Percentiles rank a stretch among this genome's conserved stretches.
Conservation (phyloP, 176 grass and related monocot genomes). For the Musa schizocarpa region DNA sequence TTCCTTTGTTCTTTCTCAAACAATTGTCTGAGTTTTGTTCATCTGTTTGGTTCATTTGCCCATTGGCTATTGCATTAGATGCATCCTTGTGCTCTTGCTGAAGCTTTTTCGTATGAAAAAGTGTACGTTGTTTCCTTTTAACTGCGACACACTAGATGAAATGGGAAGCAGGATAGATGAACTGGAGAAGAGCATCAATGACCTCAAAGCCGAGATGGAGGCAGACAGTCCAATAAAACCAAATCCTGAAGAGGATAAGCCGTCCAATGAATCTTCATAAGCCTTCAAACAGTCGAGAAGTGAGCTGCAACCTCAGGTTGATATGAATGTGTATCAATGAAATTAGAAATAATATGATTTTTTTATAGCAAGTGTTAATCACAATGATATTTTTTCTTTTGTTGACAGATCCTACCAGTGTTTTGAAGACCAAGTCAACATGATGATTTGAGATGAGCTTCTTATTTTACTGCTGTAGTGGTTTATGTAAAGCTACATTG, state of each 20-base stretch:
- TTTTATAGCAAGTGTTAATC: no score
- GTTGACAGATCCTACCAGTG: no score
- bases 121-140: conserved; percentile 22
- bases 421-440: no score
- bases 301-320: background rate
- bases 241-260: conserved; percentile 41
- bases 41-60: background rate
- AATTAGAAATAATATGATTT: no score
- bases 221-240: conserved; percentile 34
- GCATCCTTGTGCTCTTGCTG: background rate
- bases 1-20: no score
- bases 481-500: no score
- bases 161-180: conserved; percentile 71
- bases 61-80: background rate
- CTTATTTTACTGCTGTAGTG: no score
- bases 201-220: conserved; percentile 55
- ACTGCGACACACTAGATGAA: conserved; percentile 64
- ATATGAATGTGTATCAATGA: background rate
- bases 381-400: no score
- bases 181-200: conserved; percentile 71
- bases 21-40: no score
- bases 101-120: background rate
- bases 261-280: conserved; percentile 32
- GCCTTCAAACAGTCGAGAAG: background rate
- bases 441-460: no score